Percentiles rank a stretch among this genome's conserved stretches.
Conservation (phyloP, 768 basidiomycete genomes). For the Epithele typhae region DNA sequence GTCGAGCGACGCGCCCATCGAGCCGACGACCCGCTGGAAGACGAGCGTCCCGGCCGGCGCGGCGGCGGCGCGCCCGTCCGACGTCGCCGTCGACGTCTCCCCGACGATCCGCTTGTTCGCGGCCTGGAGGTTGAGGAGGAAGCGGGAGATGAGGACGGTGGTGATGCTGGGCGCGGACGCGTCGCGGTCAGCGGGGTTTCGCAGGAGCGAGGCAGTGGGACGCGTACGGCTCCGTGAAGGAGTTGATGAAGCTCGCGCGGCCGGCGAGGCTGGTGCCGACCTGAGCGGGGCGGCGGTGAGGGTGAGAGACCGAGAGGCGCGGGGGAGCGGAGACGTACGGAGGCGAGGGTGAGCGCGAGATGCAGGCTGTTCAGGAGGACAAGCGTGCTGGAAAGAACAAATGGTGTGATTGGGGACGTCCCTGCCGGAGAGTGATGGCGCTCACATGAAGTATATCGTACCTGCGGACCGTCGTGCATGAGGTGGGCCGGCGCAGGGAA, state of each 20-base stretch:
- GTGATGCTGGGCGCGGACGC: not conserved
- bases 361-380: not conserved
- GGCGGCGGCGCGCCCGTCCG: not conserved
- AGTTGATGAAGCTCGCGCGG: not conserved
- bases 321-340: not conserved
- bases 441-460: not conserved
- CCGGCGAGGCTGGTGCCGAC: not conserved
- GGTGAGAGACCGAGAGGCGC: not conserved
- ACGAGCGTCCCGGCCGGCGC: not conserved
- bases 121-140: not conserved
- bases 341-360: not conserved
- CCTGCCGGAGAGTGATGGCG: too few species aligned
- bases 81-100: not conserved
- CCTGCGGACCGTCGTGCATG: not conserved
- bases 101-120: not conserved
- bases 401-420: too few species aligned
- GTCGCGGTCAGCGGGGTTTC: not conserved
- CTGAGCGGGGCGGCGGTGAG: not conserved
- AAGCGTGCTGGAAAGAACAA: not conserved
- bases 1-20: not conserved
- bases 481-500: too few species aligned
- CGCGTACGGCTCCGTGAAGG: not conserved
- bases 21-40: not conserved
- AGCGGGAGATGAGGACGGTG: not conserved
- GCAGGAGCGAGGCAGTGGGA: not conserved